Evolutionary conservation across 306 rosid species (phyloP).

Genomic region (Gleditsia sinensis): DNA sequence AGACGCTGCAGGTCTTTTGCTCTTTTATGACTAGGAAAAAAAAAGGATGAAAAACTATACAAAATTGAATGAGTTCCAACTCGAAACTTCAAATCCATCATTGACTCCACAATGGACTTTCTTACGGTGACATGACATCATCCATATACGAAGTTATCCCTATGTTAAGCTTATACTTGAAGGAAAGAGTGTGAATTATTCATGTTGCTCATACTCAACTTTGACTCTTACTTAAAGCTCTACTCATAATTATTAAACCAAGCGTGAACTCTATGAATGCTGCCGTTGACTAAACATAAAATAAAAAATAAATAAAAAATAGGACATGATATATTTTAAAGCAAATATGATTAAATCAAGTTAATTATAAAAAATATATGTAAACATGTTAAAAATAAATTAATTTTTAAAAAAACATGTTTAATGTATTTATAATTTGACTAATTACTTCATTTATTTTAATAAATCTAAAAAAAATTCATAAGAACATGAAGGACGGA

Average conservation of each 20-base stretch:
- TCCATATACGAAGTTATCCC: too few relatives aligned
- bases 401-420: too few relatives aligned
- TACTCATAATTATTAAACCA: neutral
- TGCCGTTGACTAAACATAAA: neutral
- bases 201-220: neutral
- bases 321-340: too few relatives aligned
- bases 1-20: neutral
- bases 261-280: neutral
- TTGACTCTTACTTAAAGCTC: neutral
- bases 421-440: too few relatives aligned
- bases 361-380: too few relatives aligned
- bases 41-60: neutral
- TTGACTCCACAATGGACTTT: neutral
- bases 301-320: neutral
- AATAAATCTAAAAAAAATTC: too few relatives aligned
- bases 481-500: too few relatives aligned
- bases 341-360: too few relatives aligned
- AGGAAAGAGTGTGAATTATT: neutral
- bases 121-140: conserved; percentile 17
- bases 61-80: neutral
- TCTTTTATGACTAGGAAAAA: neutral
- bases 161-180: too few relatives aligned
- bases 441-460: too few relatives aligned
- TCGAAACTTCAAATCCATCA: neutral
- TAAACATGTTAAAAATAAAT: too few relatives aligned